These are phyloP conservation scores for Botrytis squamosa DNA, from an alignment of 2,329 filamentous ascomycete species.

Conservation along the genomic window DNA sequence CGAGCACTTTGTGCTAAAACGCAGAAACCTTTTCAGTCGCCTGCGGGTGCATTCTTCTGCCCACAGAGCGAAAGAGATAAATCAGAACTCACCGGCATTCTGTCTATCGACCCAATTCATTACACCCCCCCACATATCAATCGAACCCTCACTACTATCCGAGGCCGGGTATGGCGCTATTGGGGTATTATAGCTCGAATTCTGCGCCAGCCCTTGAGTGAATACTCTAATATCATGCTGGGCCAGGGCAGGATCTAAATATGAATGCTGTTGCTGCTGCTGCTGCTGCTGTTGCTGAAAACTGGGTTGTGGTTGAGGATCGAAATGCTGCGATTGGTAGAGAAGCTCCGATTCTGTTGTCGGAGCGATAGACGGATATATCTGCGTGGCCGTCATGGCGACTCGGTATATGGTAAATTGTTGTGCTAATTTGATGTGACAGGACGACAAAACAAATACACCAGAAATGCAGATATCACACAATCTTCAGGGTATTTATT, in stretches of 20 bases:
- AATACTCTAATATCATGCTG: conserved; percentile 10
- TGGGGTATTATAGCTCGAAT: conserved; percentile 3
- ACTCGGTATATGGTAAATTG: background rate
- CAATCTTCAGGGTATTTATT: conserved; percentile 8
- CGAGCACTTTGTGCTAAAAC: background rate
- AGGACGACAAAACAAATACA: conserved; percentile 5
- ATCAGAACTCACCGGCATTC: background rate
- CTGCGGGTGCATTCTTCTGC: background rate
- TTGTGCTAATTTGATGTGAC: background rate
- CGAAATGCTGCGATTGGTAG: conserved; percentile 15
- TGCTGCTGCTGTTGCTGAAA: conserved; percentile 8
- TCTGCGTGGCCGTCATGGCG: conserved; percentile 13
- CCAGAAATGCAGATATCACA: conserved; percentile 7
- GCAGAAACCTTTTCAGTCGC: background rate
- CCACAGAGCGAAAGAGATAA: background rate
- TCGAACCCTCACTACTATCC: conserved; percentile 17
- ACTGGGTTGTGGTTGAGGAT: conserved; percentile 1
- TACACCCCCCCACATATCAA: conserved; percentile 15
- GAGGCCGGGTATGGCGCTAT: conserved; percentile 19
- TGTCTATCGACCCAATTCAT: conserved; percentile 17
- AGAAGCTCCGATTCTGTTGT: background rate
- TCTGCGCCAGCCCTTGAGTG: background rate
- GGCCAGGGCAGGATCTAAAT: conserved; percentile 14
- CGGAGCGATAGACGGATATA: conserved; percentile 18
- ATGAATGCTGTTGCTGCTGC: conserved; percentile 8